Evolutionary conservation across 2,329 filamentous ascomycete species (phyloP).

Genomic region (Fusarium mundagurra): DNA sequence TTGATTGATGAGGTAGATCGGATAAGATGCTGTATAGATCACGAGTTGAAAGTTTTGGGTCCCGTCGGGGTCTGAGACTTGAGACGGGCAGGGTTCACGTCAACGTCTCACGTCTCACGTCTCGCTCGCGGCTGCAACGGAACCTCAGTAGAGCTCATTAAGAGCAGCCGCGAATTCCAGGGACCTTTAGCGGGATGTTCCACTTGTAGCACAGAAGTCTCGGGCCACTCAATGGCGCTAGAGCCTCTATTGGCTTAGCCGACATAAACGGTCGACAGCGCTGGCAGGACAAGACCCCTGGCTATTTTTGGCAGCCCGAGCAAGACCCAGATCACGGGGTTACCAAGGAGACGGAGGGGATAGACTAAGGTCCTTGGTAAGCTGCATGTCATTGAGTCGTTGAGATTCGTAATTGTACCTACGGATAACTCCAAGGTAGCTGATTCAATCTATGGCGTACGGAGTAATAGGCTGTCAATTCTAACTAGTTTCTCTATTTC

Average conservation of each 20-base stretch:
- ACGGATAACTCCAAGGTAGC: not conserved
- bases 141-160: conserved; percentile 2
- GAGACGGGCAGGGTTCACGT: conserved; percentile 13
- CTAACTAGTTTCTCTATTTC: not conserved
- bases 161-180: conserved; percentile 14
- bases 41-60: not conserved
- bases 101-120: conserved; percentile 9
- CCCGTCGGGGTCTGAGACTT: not conserved
- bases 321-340: not conserved
- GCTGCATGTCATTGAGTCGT: conserved; percentile 7
- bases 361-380: too few relatives aligned
- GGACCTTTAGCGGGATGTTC: conserved; percentile 27
- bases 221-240: conserved; percentile 17
- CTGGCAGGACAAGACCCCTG: conserved; percentile 23
- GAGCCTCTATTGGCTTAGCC: conserved; percentile 19
- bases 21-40: conserved; percentile 6
- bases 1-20: not conserved
- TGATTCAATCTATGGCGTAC: not conserved
- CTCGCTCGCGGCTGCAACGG: conserved; percentile 28
- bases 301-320: conserved; percentile 26
- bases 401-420: conserved; percentile 5
- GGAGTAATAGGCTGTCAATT: not conserved
- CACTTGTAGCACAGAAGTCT: conserved; percentile 25
- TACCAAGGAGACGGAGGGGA: conserved; percentile 5
- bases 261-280: conserved; percentile 9